Evolutionary conservation across 768 basidiomycete genomes (phyloP).

Genomic region (Gymnopilus dilepis): DNA sequence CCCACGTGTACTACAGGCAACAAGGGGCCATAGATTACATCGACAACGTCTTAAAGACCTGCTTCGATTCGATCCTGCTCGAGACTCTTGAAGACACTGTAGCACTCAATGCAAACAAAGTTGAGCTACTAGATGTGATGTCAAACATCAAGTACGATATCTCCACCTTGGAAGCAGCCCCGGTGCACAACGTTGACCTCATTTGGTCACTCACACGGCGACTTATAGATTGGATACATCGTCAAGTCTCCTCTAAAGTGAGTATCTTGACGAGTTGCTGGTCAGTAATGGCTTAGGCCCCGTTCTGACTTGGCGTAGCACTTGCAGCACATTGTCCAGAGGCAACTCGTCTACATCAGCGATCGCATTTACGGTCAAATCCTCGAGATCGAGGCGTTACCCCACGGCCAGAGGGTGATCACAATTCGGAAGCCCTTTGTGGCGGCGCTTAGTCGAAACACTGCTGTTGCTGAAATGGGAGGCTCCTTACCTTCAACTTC

Average conservation of each 20-base stretch:
- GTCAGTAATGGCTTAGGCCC: too few species aligned
- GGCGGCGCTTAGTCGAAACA: background rate
- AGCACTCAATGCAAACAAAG: conserved; percentile 6
- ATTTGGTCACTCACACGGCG: conserved; percentile 19
- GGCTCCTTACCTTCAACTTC: background rate
- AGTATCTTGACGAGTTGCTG: background rate
- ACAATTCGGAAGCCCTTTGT: conserved; percentile 14
- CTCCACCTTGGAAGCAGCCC: conserved; percentile 3
- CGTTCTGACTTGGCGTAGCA: background rate
- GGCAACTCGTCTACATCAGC: conserved; percentile 8
- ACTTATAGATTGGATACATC: conserved; percentile 21
- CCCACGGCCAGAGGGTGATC: background rate
- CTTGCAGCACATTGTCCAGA: background rate
- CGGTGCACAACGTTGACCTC: conserved; percentile 14
- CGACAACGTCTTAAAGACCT: conserved; percentile 14
- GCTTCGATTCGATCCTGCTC: conserved; percentile 9
- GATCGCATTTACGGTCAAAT: conserved; percentile 20
- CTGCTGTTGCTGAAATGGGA: background rate
- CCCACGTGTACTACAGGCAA: background rate
- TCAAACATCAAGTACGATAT: conserved; percentile 11
- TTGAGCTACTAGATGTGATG: conserved; percentile 7
- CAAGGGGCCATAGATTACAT: conserved; percentile 10
- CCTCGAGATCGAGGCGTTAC: conserved; percentile 6
- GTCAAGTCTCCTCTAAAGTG: conserved; percentile 1
- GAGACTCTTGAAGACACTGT: background rate